Conservation (phyloP, 2,329 filamentous ascomycete species). For the Alternaria atra region DNA sequence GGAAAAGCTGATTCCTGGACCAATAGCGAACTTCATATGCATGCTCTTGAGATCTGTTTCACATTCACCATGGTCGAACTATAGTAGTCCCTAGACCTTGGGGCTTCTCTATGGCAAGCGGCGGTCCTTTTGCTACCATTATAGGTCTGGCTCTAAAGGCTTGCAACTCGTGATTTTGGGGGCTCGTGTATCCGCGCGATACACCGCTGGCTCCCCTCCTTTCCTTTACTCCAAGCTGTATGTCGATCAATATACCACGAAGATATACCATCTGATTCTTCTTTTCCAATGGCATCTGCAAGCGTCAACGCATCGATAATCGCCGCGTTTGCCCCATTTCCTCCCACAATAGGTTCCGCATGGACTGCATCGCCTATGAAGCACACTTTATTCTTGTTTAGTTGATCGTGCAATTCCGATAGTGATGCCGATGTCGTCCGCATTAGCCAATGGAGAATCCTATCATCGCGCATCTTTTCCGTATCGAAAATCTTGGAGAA, state of each 20-base stretch:
- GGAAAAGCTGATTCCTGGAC: not conserved
- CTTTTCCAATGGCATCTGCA: slow-evolving; percentile 7
- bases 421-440: slow-evolving; percentile 36
- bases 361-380: slow-evolving; percentile 53
- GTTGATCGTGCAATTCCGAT: slow-evolving; percentile 30
- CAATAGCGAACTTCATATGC: not conserved
- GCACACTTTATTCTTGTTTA: slow-evolving; percentile 2
- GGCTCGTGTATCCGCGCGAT: too few species aligned
- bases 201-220: too few species aligned
- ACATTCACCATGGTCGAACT: too few species aligned
- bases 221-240: too few species aligned
- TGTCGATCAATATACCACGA: too few species aligned
- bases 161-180: too few species aligned
- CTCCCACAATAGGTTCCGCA: slow-evolving; percentile 53
- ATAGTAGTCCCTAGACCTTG: too few species aligned
- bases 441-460: slow-evolving; percentile 56
- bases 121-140: too few species aligned
- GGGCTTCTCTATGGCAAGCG: too few species aligned
- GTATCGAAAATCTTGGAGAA: slow-evolving; percentile 47
- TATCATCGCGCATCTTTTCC: slow-evolving; percentile 43
- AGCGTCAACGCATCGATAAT: slow-evolving; percentile 51
- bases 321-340: slow-evolving; percentile 52
- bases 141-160: too few species aligned
- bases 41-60: too few species aligned
- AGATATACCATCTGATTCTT: too few species aligned